Evolutionary conservation across 768 basidiomycete genomes (phyloP), one percentile per base, ranked within the genome.

Genomic region (Termitomyces sp.): DNA sequence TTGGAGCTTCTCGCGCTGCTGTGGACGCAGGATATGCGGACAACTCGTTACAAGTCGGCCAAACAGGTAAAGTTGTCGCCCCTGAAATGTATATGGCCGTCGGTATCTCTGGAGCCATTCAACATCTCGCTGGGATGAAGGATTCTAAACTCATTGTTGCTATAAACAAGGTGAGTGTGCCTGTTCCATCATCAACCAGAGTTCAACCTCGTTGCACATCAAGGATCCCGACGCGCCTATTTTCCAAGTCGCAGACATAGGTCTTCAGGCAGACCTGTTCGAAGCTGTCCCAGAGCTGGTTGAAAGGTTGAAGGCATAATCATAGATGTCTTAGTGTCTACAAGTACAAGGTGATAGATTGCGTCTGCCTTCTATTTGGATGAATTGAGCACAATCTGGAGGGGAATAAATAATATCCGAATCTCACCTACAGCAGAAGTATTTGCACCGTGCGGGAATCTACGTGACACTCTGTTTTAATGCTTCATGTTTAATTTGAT

Each of bases 121-220:
- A 99, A 74, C 97, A 99, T 76, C 77, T 98, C 55, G 97, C 97
- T 22, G 97, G 97, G 9, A 99, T 98, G 97, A 99, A 99, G 71
- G 97, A 98, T 67, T 94, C 92, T 11, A 99, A 98, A 76, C 78
- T 98, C 62, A 99, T 99, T 60, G 96, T 97, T 33, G 97, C 97
- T 4, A 82, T 99, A 60, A 99, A 99, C 79, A 99, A 99, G 84
- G 94, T 86, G 60, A 53, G 76, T 61, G 20, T 40, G 26, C 30
- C 56, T 24, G 3, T 48, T 49, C 13, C 6, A 24, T 49, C 35
- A 56, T 20, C 24, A 47, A 28, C 44, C 8, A 20, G 18, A 26
- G 38, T 47, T 53, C 3, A 54, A 56, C 59, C 54, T 62, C 52
- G 60, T 54, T 54, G 45, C 14, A 3, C 35, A 22, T 45, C 20